Percentiles rank a stretch among this genome's conserved stretches.
Conservation (phyloP, 148 eudicot genomes). For the Chenopodium album region DNA sequence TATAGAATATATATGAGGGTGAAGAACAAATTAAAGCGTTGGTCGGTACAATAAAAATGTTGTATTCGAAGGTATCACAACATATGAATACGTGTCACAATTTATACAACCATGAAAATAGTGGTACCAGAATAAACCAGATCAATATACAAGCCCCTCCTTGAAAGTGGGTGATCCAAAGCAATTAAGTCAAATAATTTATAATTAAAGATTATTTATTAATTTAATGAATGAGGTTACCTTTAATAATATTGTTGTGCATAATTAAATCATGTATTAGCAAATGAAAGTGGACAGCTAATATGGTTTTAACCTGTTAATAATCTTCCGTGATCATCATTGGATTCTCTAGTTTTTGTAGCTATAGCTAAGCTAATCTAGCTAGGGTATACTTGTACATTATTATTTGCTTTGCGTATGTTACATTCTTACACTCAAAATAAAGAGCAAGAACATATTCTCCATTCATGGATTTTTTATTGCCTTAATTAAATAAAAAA, state of each 20-base stretch:
- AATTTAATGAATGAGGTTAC: background rate
- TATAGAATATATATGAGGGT: too few species aligned
- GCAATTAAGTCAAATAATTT: conserved; percentile 8
- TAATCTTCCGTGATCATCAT: conserved; percentile 7
- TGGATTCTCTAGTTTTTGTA: conserved; percentile 16
- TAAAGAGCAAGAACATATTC: background rate
- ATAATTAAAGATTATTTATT: conserved; percentile 10
- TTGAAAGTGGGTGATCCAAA: conserved; percentile 21
- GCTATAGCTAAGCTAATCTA: background rate
- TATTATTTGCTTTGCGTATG: background rate
- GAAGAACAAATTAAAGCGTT: too few species aligned
- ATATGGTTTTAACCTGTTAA: background rate
- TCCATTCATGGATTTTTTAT: background rate
- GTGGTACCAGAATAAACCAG: background rate
- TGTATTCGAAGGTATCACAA: background rate
- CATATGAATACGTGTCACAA: conserved; percentile 6
- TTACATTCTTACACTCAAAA: background rate
- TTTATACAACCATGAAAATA: background rate
- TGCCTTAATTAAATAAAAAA: background rate
- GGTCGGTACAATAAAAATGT: background rate
- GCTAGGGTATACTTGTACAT: background rate
- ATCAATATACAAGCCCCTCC: background rate
- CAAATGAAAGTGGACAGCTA: conserved; percentile 8
- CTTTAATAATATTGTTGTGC: background rate
- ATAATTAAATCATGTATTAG: background rate